phyloP scores from a whole-genome alignment of 2,329 filamentous ascomycete genomes.

The Cladophialophora immunda region DNA sequence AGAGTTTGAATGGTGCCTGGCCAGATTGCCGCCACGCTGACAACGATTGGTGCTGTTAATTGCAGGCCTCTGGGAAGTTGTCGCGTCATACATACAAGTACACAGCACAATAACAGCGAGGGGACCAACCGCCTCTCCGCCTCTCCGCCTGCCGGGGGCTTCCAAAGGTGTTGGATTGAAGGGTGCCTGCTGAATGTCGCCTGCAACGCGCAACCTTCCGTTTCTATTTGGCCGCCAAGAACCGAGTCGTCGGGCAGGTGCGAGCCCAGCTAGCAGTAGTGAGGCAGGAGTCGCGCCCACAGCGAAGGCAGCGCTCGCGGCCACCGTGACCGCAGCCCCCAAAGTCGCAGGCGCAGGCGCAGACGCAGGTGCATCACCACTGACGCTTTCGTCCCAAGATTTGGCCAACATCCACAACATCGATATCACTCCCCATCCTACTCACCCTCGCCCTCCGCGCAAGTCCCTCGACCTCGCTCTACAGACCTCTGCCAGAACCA shows the following conservation, averaged over 20 bases:
- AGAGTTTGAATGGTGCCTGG: slow-evolving; percentile 20
- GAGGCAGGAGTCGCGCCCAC: background rate
- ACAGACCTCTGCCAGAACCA: slow-evolving; percentile 27
- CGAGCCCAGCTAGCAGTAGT: too few species aligned
- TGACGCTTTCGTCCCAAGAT: slow-evolving; percentile 28
- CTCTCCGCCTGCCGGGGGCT: background rate
- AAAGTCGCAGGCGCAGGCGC: slow-evolving; percentile 18
- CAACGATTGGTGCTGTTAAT: background rate
- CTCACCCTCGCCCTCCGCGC: slow-evolving; percentile 18
- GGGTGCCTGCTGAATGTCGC: slow-evolving; percentile 25
- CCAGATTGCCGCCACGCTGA: slow-evolving; percentile 2
- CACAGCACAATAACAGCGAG: background rate
- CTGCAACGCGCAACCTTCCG: slow-evolving; percentile 26
- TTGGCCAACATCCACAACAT: slow-evolving; percentile 31
- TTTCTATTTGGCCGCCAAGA: slow-evolving; percentile 35
- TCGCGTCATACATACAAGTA: background rate
- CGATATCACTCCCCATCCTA: slow-evolving; percentile 26
- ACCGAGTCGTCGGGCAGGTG: slow-evolving; percentile 10
- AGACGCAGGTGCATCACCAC: slow-evolving; percentile 14
- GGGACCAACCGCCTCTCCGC: too few species aligned
- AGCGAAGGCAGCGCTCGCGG: background rate
- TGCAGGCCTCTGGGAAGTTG: background rate
- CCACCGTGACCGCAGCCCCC: background rate
- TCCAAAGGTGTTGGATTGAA: slow-evolving; percentile 14
- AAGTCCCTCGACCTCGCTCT: slow-evolving; percentile 29